Conservation (phyloP, 2,329 filamentous ascomycete species). For the Cercospora sojina region DNA sequence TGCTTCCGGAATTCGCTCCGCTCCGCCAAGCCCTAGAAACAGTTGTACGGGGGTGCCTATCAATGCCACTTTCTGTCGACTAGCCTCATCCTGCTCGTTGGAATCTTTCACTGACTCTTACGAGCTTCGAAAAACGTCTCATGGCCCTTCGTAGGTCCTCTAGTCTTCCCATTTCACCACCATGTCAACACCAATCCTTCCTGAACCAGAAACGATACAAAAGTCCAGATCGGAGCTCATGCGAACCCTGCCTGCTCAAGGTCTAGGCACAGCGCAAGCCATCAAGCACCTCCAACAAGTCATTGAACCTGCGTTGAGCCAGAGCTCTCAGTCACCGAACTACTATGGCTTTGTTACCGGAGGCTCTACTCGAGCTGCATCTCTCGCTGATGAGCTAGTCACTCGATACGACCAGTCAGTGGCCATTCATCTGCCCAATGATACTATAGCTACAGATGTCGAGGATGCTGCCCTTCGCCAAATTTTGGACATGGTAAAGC, state of each 20-base stretch:
- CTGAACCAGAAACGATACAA: conserved; percentile 34
- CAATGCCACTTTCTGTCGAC: background rate
- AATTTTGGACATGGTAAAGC: conserved; percentile 64
- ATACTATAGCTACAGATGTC: conserved; percentile 73
- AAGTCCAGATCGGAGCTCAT: conserved; percentile 40
- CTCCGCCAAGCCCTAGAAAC: background rate
- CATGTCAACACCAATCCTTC: conserved; percentile 35
- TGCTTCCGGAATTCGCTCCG: background rate
- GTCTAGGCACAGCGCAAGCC: conserved; percentile 46
- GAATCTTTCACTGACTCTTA: background rate
- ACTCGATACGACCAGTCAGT: conserved; percentile 80
- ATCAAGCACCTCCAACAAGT: conserved; percentile 48
- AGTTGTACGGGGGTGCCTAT: background rate
- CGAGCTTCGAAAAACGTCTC: background rate
- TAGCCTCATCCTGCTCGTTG: background rate
- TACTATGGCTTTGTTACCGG: conserved; percentile 93
- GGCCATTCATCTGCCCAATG: conserved; percentile 73
- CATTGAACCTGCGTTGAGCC: conserved; percentile 61
- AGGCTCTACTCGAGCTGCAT: conserved; percentile 72
- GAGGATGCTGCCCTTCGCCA: conserved; percentile 71
- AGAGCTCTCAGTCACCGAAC: conserved; percentile 58
- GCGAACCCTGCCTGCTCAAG: conserved; percentile 40
- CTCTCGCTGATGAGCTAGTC: conserved; percentile 81
- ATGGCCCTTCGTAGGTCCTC: background rate
- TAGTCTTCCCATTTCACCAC: background rate